Percentiles rank a stretch among this genome's conserved stretches.
These are phyloP conservation scores for Spizellomyces sp. DNA, from an alignment of 192 early-diverging fungal species.

Conservation along the genomic window DNA sequence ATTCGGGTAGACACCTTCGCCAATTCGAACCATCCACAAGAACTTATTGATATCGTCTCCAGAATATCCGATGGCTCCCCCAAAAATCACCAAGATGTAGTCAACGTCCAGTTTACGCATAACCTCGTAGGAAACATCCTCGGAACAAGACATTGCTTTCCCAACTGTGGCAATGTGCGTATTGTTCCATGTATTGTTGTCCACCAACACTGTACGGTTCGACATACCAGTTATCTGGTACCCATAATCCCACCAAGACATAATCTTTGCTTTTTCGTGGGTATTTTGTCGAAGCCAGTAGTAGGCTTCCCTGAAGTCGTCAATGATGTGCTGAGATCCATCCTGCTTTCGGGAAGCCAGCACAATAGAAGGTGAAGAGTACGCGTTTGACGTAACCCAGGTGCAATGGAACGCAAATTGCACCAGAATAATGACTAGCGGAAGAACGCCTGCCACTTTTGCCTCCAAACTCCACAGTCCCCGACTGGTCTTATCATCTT, in stretches of 20 bases:
- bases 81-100: conserved; percentile 97
- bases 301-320: conserved; percentile 99
- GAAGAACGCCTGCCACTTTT: conserved; percentile 53
- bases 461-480: conserved; percentile 16
- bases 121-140: conserved; percentile 91
- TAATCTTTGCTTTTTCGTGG: conserved; percentile 84
- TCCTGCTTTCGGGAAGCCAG: conserved; percentile 85
- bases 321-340: conserved; percentile 94
- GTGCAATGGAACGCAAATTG: conserved; percentile 98
- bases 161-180: conserved; percentile 99
- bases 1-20: conserved; percentile 94
- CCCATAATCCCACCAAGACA: conserved; percentile 99
- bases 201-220: conserved; percentile 93
- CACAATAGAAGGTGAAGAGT: conserved; percentile 98
- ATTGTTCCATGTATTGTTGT: conserved; percentile 99
- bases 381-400: conserved; percentile 96
- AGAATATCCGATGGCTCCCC: conserved; percentile 94
- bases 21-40: conserved; percentile 99
- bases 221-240: conserved; percentile 99
- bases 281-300: conserved; percentile 99
- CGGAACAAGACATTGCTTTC: conserved; percentile 85
- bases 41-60: conserved; percentile 99
- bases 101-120: conserved; percentile 93
- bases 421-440: conserved; percentile 70
- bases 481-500: conserved; percentile 13